Percentiles rank a stretch among this genome's conserved stretches.
Evolutionary conservation across 129 eudicot species (phyloP).

Genomic region (Helianthus tuberosus): DNA sequence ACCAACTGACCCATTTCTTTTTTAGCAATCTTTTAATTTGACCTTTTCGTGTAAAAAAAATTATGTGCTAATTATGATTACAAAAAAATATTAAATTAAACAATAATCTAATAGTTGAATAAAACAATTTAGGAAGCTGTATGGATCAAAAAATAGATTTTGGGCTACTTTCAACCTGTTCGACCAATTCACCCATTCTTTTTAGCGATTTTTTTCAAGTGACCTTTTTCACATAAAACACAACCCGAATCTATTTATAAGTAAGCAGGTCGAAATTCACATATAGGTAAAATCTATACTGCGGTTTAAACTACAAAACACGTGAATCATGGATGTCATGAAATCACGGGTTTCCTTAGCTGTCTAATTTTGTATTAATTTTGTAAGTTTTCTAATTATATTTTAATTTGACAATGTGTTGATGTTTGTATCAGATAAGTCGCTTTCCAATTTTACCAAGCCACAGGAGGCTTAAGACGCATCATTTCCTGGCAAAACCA

Average conservation of each 20-base stretch:
- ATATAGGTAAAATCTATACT: background rate
- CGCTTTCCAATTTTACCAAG: background rate
- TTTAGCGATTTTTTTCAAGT: background rate
- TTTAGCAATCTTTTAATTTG: background rate
- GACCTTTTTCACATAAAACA: background rate
- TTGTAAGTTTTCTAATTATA: too few relatives aligned
- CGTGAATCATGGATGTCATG: too few relatives aligned
- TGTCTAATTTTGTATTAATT: too few relatives aligned
- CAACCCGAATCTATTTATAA: background rate
- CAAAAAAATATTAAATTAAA: background rate
- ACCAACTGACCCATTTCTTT: background rate
- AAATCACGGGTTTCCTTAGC: too few relatives aligned
- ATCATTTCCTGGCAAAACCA: background rate
- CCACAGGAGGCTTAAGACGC: constrained; percentile 2
- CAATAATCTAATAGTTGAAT: background rate
- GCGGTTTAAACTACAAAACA: too few relatives aligned
- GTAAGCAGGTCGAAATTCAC: background rate
- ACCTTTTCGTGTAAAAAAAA: background rate
- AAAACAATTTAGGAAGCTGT: background rate
- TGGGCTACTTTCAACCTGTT: background rate
- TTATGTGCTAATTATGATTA: background rate
- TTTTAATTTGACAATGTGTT: background rate
- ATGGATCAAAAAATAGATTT: background rate
- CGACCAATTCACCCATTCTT: background rate
- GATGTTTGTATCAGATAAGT: background rate